Conservation (phyloP, 768 basidiomycete species). For the Lanmaoa pseudosensibilis region DNA sequence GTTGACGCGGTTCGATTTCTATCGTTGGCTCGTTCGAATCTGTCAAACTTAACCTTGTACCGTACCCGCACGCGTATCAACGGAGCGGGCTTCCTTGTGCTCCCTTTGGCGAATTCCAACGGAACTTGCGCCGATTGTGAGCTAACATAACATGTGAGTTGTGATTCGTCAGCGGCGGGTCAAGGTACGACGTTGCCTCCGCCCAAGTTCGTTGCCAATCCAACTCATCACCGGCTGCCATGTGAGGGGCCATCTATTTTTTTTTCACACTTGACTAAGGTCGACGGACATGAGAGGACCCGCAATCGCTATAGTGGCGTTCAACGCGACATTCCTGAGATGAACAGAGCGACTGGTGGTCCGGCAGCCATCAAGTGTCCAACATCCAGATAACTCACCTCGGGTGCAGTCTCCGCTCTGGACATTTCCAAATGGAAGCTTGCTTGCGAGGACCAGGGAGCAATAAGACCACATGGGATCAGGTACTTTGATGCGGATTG, state of each 20-base stretch:
- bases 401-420: neutral
- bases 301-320: neutral
- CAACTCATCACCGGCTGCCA: neutral
- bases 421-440: neutral
- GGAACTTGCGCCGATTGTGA: neutral
- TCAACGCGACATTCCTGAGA: neutral
- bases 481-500: neutral
- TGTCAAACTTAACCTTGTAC: slow-evolving; percentile 27
- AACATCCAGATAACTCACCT: neutral
- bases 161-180: neutral
- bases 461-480: neutral
- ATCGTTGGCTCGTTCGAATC: slow-evolving; percentile 4
- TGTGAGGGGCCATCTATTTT: neutral
- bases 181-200: neutral
- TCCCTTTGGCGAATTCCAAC: neutral
- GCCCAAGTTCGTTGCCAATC: neutral
- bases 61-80: slow-evolving; percentile 1
- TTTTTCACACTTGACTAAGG: neutral
- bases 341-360: neutral
- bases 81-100: neutral
- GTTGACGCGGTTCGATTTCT: slow-evolving; percentile 9
- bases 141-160: neutral
- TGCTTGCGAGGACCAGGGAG: neutral
- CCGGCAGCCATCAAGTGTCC: neutral
- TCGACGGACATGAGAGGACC: neutral